Conservation (phyloP, 2,329 filamentous ascomycete genomes). For the Trichophyton verrucosum region DNA sequence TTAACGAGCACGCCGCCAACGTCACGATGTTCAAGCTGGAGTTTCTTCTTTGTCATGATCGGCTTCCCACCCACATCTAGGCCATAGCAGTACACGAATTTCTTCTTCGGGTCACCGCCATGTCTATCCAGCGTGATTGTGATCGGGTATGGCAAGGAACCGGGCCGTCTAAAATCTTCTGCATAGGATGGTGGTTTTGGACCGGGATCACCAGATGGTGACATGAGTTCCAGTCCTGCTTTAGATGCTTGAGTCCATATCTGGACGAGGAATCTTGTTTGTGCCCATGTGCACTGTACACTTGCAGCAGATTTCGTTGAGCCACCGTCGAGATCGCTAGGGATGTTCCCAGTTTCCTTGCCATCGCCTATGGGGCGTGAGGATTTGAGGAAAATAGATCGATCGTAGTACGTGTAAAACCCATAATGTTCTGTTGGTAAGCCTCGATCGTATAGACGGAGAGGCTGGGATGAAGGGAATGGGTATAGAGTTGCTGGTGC, state of each 20-base stretch:
- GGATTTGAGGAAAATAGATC: slow-evolving; percentile 67
- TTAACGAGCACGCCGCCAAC: slow-evolving; percentile 42
- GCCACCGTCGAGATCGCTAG: slow-evolving; percentile 41
- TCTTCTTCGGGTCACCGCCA: slow-evolving; percentile 41
- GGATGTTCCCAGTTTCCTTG: slow-evolving; percentile 28
- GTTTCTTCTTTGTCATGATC: slow-evolving; percentile 31
- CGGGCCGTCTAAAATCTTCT: slow-evolving; percentile 39
- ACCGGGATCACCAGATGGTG: slow-evolving; percentile 8
- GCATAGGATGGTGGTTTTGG: slow-evolving; percentile 23
- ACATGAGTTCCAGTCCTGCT: slow-evolving; percentile 19
- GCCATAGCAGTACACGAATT: slow-evolving; percentile 50
- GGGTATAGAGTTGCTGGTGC: slow-evolving; percentile 62
- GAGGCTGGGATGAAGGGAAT: slow-evolving; percentile 55
- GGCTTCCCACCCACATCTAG: slow-evolving; percentile 36
- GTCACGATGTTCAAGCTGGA: slow-evolving; percentile 42
- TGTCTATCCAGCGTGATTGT: slow-evolving; percentile 50
- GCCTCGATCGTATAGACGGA: slow-evolving; percentile 75
- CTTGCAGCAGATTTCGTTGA: slow-evolving; percentile 34
- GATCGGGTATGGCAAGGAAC: slow-evolving; percentile 50
- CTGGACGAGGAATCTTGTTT: slow-evolving; percentile 49
- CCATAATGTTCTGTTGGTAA: slow-evolving; percentile 75
- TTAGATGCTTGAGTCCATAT: slow-evolving; percentile 45
- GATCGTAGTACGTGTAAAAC: slow-evolving; percentile 86
- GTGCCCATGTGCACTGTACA: slow-evolving; percentile 45
- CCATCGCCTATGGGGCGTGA: slow-evolving; percentile 36